These are phyloP conservation scores for Xylariaceae sp. DNA, from an alignment of 2,329 filamentous ascomycete species.

Conservation along the genomic window DNA sequence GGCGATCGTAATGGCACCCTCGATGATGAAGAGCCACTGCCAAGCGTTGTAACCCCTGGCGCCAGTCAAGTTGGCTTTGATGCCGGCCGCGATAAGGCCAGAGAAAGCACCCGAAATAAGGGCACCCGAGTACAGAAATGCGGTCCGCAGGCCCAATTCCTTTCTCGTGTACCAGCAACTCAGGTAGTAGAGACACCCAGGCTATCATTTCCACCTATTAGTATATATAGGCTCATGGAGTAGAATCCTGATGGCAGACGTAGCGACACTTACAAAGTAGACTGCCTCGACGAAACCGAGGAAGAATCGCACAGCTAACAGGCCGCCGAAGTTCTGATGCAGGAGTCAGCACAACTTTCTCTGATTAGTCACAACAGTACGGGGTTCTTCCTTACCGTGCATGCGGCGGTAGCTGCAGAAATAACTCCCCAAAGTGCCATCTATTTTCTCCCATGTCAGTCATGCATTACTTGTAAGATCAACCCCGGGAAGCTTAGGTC, in stretches of 20 bases:
- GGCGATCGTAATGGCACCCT: constrained; percentile 59
- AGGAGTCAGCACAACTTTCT: background rate
- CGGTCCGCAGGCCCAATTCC: constrained; percentile 61
- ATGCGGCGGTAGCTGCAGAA: constrained; percentile 36
- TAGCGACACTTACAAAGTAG: constrained; percentile 36
- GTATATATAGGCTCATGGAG: background rate
- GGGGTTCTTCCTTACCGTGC: constrained; percentile 19
- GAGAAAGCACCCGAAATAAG: constrained; percentile 69
- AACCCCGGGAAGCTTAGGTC: background rate
- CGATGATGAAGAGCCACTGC: constrained; percentile 66
- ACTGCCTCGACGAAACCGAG: constrained; percentile 40
- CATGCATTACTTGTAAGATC: background rate
- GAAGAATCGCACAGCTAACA: constrained; percentile 39
- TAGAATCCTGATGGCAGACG: background rate
- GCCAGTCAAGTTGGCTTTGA: constrained; percentile 60
- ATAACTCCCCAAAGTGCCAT: constrained; percentile 47
- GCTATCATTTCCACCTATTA: constrained; percentile 27
- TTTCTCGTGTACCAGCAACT: constrained; percentile 64
- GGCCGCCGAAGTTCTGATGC: constrained; percentile 29
- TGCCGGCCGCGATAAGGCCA: constrained; percentile 58
- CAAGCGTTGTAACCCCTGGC: constrained; percentile 51
- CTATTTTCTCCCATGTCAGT: constrained; percentile 25
- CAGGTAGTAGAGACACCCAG: constrained; percentile 59
- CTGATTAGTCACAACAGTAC: no score
- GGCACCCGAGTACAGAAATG: constrained; percentile 61